Percentiles rank a stretch among this genome's conserved stretches.
Conservation (phyloP, 495 filamentous ascomycete species). For the Umbilicaria muhlenbergii region DNA sequence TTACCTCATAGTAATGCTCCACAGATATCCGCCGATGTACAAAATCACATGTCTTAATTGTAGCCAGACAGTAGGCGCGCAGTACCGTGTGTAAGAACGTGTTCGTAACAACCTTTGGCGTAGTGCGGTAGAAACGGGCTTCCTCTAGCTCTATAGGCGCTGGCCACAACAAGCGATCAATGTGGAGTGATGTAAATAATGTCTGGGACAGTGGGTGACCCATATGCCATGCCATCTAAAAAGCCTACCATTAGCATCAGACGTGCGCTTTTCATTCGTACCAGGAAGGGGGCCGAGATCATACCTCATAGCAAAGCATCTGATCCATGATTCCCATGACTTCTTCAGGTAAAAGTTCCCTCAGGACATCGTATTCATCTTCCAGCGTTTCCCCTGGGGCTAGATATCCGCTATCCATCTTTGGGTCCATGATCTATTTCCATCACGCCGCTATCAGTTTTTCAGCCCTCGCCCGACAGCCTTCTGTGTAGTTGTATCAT, state of each 20-base stretch:
- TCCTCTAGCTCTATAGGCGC: constrained; percentile 49
- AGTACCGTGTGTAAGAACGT: constrained; percentile 51
- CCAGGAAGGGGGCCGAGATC: constrained; percentile 8
- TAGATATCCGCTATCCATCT: constrained; percentile 91
- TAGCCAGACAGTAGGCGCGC: constrained; percentile 69
- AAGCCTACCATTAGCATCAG: constrained; percentile 15
- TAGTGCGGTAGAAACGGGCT: constrained; percentile 44
- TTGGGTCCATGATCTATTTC: constrained; percentile 85
- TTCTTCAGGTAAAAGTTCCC: constrained; percentile 56
- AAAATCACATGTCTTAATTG: constrained; percentile 70
- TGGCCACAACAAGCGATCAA: constrained; percentile 69
- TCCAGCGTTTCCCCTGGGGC: constrained; percentile 63
- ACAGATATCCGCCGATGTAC: constrained; percentile 57
- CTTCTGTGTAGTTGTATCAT: constrained; percentile 1
- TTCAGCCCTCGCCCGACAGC: neutral
- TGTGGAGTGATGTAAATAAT: constrained; percentile 83
- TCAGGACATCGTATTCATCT: constrained; percentile 68
- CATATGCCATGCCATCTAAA: constrained; percentile 89
- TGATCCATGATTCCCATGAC: constrained; percentile 90
- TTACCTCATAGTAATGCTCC: constrained; percentile 80
- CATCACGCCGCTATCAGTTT: neutral
- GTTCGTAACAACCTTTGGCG: constrained; percentile 21
- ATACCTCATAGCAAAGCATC: constrained; percentile 73
- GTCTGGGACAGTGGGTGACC: constrained; percentile 91
- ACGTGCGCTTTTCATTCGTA: neutral